Evolutionary conservation across 1,284 basidiomycete genomes (phyloP), one percentile per base, ranked within the genome.

Genomic region (Ceratobasidium sp.): DNA sequence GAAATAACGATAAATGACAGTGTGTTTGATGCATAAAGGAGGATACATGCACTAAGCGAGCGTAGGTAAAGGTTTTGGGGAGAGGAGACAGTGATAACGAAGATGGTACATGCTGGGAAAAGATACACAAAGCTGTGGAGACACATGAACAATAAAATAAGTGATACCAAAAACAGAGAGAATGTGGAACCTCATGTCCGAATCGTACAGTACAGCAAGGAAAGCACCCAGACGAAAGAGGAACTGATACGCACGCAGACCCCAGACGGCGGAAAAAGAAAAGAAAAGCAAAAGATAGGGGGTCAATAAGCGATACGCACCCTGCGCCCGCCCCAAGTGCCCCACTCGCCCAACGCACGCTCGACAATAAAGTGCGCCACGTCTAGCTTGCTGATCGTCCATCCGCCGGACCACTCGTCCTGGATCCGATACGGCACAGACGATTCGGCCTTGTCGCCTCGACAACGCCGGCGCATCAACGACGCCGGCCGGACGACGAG

Each of bases 371-470:
- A 67, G 36, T 67, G 64, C 1, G 64, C 64, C 8, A 67, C 64
- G 26, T 67, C 64, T 18, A 48, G 50, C 28, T 67, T 67, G 23
- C 64, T 67, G 26, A 67, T 67, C n/a, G 64, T 67, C 64, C 64
- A 67, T 1, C 64, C 64, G 48, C 64, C 64, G 23, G 61, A 53
- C 26, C 50, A 67, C 36, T 67, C 64, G 16, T 67, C 64, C 50
- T 67, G 64, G 18, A 67, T 67, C 34, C 64, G 64, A 43, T 67
- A 67, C 48, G 64, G 64, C 28, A 43, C 32, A 9, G 64, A 53
- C 36, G 53, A 57, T 9, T 34, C 50, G 48, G 61, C 46, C 14
- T 55, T 50, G 36, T 67, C 64, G 9, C 64, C 64, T 21, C 64
- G 64, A 16, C 64, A 67, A 23, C 64, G 48, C 21, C 64, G 48